Evolutionary conservation across 2,329 filamentous ascomycete species (phyloP).

Genomic region (Pseudogymnoascus sp.): DNA sequence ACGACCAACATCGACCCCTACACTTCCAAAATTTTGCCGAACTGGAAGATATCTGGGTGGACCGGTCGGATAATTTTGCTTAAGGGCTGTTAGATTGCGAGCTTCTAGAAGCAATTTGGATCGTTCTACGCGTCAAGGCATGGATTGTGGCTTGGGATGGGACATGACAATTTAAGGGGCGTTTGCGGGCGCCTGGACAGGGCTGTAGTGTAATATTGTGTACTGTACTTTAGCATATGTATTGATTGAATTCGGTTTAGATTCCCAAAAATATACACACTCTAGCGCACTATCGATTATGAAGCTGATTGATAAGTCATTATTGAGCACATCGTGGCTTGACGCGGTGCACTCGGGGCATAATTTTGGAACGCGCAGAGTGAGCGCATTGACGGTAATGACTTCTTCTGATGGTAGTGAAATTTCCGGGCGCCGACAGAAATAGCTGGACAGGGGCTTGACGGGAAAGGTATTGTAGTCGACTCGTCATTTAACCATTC

Average conservation of each 20-base stretch:
- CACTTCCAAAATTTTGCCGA: slow-evolving; percentile 98
- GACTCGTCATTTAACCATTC: background rate
- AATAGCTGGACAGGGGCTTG: background rate
- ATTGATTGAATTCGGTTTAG: slow-evolving; percentile 6
- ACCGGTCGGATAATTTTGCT: slow-evolving; percentile 86
- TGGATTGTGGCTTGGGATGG: slow-evolving; percentile 7
- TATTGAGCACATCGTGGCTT: background rate
- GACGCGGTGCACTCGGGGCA: background rate
- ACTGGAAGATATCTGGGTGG: slow-evolving; percentile 93
- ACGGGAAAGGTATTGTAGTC: background rate
- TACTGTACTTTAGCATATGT: slow-evolving; percentile 10
- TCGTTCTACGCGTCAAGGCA: slow-evolving; percentile 6
- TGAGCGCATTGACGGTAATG: background rate
- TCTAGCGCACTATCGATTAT: background rate
- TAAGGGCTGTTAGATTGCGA: slow-evolving; percentile 35
- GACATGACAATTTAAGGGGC: slow-evolving; percentile 8
- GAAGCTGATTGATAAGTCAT: background rate
- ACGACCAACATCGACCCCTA: slow-evolving; percentile 79
- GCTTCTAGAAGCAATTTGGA: slow-evolving; percentile 1
- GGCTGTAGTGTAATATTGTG: slow-evolving; percentile 9
- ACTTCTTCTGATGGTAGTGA: background rate
- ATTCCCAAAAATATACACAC: slow-evolving; percentile 3
- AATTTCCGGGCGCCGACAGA: background rate
- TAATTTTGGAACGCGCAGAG: background rate
- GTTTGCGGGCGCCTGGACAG: slow-evolving; percentile 4